Percentiles rank a stretch among this genome's conserved stretches.
Conservation (phyloP, 306 rosid species). For the Coriaria nepalensis region DNA sequence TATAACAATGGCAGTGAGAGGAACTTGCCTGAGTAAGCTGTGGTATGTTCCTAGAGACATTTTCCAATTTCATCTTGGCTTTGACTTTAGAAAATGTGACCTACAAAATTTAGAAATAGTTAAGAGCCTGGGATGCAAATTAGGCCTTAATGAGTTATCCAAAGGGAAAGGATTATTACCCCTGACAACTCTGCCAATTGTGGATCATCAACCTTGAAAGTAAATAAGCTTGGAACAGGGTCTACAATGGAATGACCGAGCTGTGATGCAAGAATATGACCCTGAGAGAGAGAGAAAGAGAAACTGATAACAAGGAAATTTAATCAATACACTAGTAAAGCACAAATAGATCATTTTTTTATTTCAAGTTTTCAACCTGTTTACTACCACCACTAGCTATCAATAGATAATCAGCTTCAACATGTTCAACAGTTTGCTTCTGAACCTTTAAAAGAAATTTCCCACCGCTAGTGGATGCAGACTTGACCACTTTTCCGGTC, state of each 20-base stretch:
- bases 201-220: conserved; percentile 71
- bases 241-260: conserved; percentile 87
- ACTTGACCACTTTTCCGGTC: conserved; percentile 57
- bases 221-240: conserved; percentile 82
- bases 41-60: conserved; percentile 37
- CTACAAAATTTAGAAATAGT: conserved; percentile 27
- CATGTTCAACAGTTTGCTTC: conserved; percentile 32
- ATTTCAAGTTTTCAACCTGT: conserved; percentile 77
- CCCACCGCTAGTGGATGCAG: conserved; percentile 34
- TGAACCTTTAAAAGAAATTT: conserved; percentile 53
- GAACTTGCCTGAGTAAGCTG: conserved; percentile 67
- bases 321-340: conserved; percentile 11
- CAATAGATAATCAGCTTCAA: conserved; percentile 78
- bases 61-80: conserved; percentile 57
- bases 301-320: conserved; percentile 13
- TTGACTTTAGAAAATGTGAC: conserved; percentile 71
- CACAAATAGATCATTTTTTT: conserved; percentile 16
- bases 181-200: conserved; percentile 62
- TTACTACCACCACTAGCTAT: conserved; percentile 75
- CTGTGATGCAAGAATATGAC: conserved; percentile 73
- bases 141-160: too few species aligned
- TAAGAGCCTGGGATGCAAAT: too few species aligned
- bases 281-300: conserved; percentile 44
- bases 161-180: conserved; percentile 32
- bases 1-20: conserved; percentile 8